These are phyloP conservation scores for Anethum foeniculum DNA, from an alignment of 140 eudicot species.

Conservation along the genomic window DNA sequence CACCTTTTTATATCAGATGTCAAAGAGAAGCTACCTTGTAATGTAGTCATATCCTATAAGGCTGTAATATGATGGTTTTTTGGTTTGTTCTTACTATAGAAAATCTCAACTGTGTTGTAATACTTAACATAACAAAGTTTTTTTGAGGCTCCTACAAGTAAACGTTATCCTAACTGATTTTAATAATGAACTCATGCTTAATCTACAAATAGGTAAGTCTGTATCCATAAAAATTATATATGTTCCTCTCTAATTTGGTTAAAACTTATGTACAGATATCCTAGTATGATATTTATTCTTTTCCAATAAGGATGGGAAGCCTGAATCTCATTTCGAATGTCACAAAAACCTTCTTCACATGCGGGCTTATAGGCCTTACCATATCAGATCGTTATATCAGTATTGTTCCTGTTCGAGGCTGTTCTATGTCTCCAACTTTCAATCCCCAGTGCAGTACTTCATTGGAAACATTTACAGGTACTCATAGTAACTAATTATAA, in stretches of 20 bases:
- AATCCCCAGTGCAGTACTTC: constrained; percentile 41
- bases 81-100: not conserved
- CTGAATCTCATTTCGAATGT: constrained; percentile 29
- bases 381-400: constrained; percentile 73
- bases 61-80: not conserved
- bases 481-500: not conserved
- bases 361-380: constrained; percentile 63
- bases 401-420: constrained; percentile 55
- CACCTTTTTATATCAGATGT: no score
- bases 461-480: constrained; percentile 33
- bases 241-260: not conserved
- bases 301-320: constrained; percentile 23
- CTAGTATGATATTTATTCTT: constrained; percentile 10
- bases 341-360: constrained; percentile 40
- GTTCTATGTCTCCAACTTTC: constrained; percentile 80
- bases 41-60: not conserved
- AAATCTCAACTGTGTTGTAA: not conserved
- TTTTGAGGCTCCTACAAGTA: no score
- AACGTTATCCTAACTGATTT: not conserved
- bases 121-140: not conserved
- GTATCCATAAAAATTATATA: no score
- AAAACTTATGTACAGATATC: not conserved
- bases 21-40: not conserved
- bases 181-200: not conserved
- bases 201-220: no score